Evolutionary conservation across 2,329 filamentous ascomycete genomes (phyloP).

Genomic region (Calonectria naviculata): DNA sequence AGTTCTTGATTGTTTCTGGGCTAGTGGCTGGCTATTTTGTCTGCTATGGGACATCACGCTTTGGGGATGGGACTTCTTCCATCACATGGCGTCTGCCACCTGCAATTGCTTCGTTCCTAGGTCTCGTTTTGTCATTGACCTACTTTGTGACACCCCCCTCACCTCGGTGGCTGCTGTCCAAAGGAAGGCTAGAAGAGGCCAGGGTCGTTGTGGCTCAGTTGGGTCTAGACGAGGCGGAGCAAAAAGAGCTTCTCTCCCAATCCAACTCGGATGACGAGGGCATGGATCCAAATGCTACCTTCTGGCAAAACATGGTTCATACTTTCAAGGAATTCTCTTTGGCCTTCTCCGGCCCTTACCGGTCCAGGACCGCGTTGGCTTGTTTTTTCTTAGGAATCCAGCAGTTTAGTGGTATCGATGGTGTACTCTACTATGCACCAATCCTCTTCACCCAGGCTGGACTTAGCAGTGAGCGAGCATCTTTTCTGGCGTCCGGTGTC

Average conservation of each 20-base stretch:
- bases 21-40: constrained; percentile 68
- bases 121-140: constrained; percentile 41
- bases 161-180: constrained; percentile 65
- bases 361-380: constrained; percentile 60
- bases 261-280: constrained; percentile 26
- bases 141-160: constrained; percentile 58
- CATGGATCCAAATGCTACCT: constrained; percentile 40
- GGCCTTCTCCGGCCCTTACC: constrained; percentile 50
- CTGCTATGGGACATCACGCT: constrained; percentile 65
- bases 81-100: constrained; percentile 68
- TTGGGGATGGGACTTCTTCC: constrained; percentile 49
- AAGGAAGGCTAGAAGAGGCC: constrained; percentile 57
- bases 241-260: constrained; percentile 50
- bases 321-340: constrained; percentile 45
- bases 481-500: constrained; percentile 69
- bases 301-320: constrained; percentile 41
- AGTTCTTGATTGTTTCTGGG: constrained; percentile 63
- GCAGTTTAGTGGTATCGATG: constrained; percentile 71
- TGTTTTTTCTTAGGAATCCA: constrained; percentile 70
- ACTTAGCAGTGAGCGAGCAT: constrained; percentile 61
- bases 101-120: constrained; percentile 49
- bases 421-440: constrained; percentile 71
- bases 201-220: constrained; percentile 51
- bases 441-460: constrained; percentile 70
- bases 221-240: constrained; percentile 54